Conservation (phyloP, 768 basidiomycete species). For the Jaapia argillacea region DNA sequence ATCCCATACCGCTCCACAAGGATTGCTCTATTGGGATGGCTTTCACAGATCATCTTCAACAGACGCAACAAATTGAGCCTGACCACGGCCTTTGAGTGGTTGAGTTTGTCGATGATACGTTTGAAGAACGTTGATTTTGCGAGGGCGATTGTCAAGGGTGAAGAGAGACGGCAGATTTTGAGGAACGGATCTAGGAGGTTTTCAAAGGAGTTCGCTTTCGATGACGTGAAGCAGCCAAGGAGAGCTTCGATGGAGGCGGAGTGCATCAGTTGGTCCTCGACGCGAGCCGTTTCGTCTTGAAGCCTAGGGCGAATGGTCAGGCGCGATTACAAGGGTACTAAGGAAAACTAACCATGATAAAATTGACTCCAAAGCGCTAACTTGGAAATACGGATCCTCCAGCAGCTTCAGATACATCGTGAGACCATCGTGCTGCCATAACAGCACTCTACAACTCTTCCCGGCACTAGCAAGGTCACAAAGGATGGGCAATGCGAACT, state of each 20-base stretch:
- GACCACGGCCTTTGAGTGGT: slow-evolving; percentile 74
- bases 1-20: slow-evolving; percentile 79
- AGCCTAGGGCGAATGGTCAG: slow-evolving; percentile 40
- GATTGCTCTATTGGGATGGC: slow-evolving; percentile 75
- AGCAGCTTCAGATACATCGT: slow-evolving; percentile 67
- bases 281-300: slow-evolving; percentile 89
- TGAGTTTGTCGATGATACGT: slow-evolving; percentile 76
- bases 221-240: slow-evolving; percentile 69
- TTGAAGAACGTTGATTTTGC: slow-evolving; percentile 81
- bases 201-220: slow-evolving; percentile 88
- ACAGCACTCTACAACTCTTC: slow-evolving; percentile 78
- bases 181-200: slow-evolving; percentile 87
- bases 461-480: slow-evolving; percentile 95
- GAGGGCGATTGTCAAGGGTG: slow-evolving; percentile 61
- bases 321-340: background rate
- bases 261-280: slow-evolving; percentile 82
- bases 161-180: slow-evolving; percentile 82
- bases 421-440: slow-evolving; percentile 95
- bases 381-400: slow-evolving; percentile 85
- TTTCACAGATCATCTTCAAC: slow-evolving; percentile 78
- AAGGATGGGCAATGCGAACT: slow-evolving; percentile 93
- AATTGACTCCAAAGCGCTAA: slow-evolving; percentile 84
- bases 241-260: slow-evolving; percentile 53
- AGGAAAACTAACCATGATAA: slow-evolving; percentile 77
- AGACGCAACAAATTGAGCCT: slow-evolving; percentile 85